Evolutionary conservation across 495 filamentous ascomycete genomes (phyloP).

Genomic region (Hypoxylon intermedium): DNA sequence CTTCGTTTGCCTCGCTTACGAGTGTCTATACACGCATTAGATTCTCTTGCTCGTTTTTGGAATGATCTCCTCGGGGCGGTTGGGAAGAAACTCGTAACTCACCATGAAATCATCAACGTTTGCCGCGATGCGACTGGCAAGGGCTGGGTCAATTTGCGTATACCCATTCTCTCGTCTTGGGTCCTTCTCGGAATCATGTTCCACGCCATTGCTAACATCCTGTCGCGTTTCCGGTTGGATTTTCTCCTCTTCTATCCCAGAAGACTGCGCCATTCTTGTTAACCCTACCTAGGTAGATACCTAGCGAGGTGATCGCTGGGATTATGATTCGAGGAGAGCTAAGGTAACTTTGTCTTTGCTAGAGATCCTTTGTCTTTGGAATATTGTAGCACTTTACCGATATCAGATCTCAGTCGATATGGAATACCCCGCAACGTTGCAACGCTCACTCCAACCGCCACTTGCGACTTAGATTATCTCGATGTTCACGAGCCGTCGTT

Average conservation of each 20-base stretch:
- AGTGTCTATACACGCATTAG: slow-evolving; percentile 34
- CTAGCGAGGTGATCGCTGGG: too few relatives aligned
- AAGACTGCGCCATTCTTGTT: slow-evolving; percentile 14
- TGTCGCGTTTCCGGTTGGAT: slow-evolving; percentile 19
- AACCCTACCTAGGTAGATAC: background rate
- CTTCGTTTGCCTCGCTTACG: slow-evolving; percentile 44
- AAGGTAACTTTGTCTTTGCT: slow-evolving; percentile 9
- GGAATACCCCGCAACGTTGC: slow-evolving; percentile 36
- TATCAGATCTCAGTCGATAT: background rate
- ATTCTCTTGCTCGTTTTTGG: background rate
- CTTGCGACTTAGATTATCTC: slow-evolving; percentile 11
- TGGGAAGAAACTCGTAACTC: background rate
- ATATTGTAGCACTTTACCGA: background rate
- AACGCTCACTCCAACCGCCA: slow-evolving; percentile 16
- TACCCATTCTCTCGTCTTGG: slow-evolving; percentile 8
- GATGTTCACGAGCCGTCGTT: slow-evolving; percentile 14
- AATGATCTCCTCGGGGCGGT: background rate
- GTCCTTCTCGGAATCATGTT: slow-evolving; percentile 31
- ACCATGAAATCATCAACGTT: slow-evolving; percentile 48
- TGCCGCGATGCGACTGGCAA: slow-evolving; percentile 42
- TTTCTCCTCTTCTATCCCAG: slow-evolving; percentile 24
- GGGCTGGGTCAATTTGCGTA: slow-evolving; percentile 38
- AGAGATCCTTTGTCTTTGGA: slow-evolving; percentile 19
- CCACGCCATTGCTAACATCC: slow-evolving; percentile 9
- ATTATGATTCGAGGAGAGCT: background rate